These are phyloP conservation scores for Fomitopsis palustris DNA, from an alignment of 1,284 basidiomycete species.

Conservation along the genomic window DNA sequence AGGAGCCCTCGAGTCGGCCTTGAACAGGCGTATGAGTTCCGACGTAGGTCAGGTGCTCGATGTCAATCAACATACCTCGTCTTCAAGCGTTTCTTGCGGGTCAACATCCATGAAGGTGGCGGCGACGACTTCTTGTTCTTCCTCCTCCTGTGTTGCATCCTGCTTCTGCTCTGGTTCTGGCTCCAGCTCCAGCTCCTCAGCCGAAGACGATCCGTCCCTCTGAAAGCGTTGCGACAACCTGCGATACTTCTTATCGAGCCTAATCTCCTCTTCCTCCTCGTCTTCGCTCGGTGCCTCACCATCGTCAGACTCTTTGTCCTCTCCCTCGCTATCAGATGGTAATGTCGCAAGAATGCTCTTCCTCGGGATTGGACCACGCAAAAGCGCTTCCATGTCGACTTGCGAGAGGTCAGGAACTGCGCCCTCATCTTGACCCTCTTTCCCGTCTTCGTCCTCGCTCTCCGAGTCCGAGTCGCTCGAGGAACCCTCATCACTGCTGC, in stretches of 20 bases:
- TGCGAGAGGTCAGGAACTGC: conserved; percentile 2
- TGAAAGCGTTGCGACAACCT: conserved; percentile 20
- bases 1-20: not conserved
- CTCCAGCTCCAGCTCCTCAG: conserved; percentile 21
- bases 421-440: conserved; percentile 3
- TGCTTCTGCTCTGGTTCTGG: not conserved
- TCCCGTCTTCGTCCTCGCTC: conserved; percentile 2
- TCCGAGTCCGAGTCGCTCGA: conserved; percentile 13
- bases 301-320: conserved; percentile 15
- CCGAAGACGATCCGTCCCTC: conserved; percentile 20
- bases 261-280: conserved; percentile 20
- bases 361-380: conserved; percentile 20
- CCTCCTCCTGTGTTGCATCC: not conserved
- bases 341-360: conserved; percentile 21
- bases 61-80: conserved; percentile 12
- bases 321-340: conserved; percentile 18
- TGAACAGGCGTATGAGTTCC: not conserved
- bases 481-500: conserved; percentile 27
- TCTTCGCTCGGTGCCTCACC: conserved; percentile 16
- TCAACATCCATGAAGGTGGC: conserved; percentile 18
- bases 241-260: conserved; percentile 24
- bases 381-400: conserved; percentile 21
- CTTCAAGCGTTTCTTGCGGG: conserved; percentile 12
- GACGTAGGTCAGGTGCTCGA: not conserved
- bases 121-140: conserved; percentile 13